Conservation (phyloP, 2,329 filamentous ascomycete species). For the Aureobasidium sp. region DNA sequence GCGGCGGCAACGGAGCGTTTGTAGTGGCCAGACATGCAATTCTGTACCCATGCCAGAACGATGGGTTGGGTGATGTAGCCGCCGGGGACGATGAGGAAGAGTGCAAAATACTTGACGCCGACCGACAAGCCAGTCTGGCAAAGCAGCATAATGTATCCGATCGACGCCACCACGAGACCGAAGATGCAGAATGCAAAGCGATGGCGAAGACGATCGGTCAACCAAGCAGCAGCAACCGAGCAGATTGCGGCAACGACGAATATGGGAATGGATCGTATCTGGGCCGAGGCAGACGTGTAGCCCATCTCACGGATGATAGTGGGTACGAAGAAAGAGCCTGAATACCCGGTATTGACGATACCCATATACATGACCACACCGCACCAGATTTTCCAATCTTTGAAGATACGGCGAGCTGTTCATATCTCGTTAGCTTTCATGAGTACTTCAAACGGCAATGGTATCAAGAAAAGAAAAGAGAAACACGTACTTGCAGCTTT, state of each 20-base stretch:
- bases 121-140: conserved; percentile 35
- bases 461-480: background rate
- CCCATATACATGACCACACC: conserved; percentile 29
- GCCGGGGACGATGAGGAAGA: conserved; percentile 49
- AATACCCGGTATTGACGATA: conserved; percentile 43
- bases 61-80: conserved; percentile 51
- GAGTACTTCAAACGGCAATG: no score
- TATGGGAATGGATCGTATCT: conserved; percentile 34
- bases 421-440: background rate
- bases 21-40: conserved; percentile 52
- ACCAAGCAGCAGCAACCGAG: conserved; percentile 37
- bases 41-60: conserved; percentile 49
- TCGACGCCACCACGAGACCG: conserved; percentile 43
- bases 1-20: conserved; percentile 50
- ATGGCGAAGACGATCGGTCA: conserved; percentile 45
- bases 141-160: conserved; percentile 52
- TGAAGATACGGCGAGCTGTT: conserved; percentile 34
- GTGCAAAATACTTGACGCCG: conserved; percentile 47
- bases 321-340: conserved; percentile 36
- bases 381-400: conserved; percentile 43
- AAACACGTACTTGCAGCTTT: conserved; percentile 36
- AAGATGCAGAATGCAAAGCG: conserved; percentile 51
- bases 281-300: conserved; percentile 34
- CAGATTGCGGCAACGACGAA: conserved; percentile 34
- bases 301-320: conserved; percentile 37